Base-by-base conservation (phyloP, 192 early-diverging fungal genomes). In the Coemansia furcata region DNA sequence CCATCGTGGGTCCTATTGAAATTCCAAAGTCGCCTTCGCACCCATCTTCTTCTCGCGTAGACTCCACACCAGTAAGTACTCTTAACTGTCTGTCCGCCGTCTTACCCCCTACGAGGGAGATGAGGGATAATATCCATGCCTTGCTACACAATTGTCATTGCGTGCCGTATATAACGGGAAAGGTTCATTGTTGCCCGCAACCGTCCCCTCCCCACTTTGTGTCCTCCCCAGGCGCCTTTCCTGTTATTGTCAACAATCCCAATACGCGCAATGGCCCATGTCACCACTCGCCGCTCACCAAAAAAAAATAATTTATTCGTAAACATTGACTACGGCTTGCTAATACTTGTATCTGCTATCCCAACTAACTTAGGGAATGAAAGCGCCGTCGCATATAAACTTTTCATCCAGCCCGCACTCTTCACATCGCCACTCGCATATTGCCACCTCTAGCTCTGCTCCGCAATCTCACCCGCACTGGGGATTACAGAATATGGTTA, bases 11-110 rank as follows among this genome's bases (percentile, higher is more conserved):
- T 3, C 71, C 80, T 4, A 77, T 82, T 62, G 80, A 82, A 38
- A 82, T 82, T 19, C 80, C 80, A 23, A 82, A 73, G 60, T 76
- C 80, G 43, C 80, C 80, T 3, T 82, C 80, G 40, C 79, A 76
- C 39, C 66, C 69, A 32, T 58, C 67, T 32, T 74, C 74, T 23
- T 68, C 80, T 14, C 71, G 80, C 42, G 69, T 70, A 30, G 80
- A 75, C 62, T 82, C 80, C 38, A 82, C 80, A 50, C 80, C 80
- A 59, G 80, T 82, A 82, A 71, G 80, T 77, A 42, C 14, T 2
- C 17, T 21, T 47, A 4, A 1, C 29, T 54, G 36, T 37, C 36
- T 9, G 36, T 37, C 36, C 36, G 36, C 39, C 1, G 39, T 40
- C 2, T 40, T 14, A 40, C 11, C 39, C 42, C 36, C 17, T 38